Percentiles rank a stretch among this genome's conserved stretches.
These are phyloP conservation scores for Candida sp. DNA, from an alignment of 1,139 yeast species.

Conservation along the genomic window DNA sequence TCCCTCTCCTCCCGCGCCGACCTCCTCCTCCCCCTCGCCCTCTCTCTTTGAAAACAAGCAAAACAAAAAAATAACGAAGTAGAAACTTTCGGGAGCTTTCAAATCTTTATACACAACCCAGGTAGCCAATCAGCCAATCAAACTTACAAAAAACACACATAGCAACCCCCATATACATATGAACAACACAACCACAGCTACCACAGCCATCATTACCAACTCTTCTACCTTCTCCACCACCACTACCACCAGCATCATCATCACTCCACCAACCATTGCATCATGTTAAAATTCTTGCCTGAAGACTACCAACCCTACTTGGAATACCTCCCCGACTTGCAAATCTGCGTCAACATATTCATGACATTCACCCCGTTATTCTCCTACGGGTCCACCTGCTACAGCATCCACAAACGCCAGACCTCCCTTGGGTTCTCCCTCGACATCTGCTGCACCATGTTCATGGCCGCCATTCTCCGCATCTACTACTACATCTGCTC, in stretches of 20 bases:
- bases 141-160: too few species aligned
- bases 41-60: too few species aligned
- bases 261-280: not conserved
- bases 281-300: constrained; percentile 19
- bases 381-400: constrained; percentile 85
- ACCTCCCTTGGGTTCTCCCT: constrained; percentile 82
- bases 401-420: constrained; percentile 63
- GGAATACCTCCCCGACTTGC: constrained; percentile 50
- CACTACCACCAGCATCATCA: not conserved
- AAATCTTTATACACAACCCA: too few species aligned
- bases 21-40: too few species aligned
- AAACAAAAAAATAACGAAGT: too few species aligned
- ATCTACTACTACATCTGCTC: constrained; percentile 77
- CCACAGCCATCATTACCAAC: not conserved
- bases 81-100: too few species aligned
- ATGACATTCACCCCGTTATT: constrained; percentile 80
- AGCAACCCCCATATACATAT: too few species aligned
- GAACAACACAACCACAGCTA: not conserved
- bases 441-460: constrained; percentile 92
- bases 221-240: not conserved
- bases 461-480: constrained; percentile 74
- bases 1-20: too few species aligned
- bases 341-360: constrained; percentile 43
- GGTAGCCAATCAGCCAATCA: too few species aligned
- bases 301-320: constrained; percentile 27